Conservation (phyloP, 768 basidiomycete species). For the Psilocybe tampanensis region DNA sequence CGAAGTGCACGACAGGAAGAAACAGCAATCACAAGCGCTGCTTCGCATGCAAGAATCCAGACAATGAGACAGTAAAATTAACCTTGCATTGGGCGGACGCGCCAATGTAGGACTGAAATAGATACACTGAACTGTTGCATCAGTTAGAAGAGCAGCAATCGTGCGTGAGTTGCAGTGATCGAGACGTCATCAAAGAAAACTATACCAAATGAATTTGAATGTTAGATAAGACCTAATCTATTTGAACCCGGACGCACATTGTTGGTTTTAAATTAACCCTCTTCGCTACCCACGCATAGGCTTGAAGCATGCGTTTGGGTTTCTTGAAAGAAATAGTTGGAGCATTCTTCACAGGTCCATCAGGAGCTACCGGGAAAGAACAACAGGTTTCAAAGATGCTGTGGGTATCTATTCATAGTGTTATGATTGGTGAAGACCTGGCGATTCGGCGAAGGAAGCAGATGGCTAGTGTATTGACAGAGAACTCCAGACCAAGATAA, state of each 20-base stretch:
- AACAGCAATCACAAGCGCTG: background rate
- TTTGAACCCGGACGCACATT: background rate
- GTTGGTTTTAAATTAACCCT: background rate
- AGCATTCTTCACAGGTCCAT: background rate
- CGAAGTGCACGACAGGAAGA: background rate
- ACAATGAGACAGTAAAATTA: background rate
- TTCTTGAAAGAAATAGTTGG: background rate
- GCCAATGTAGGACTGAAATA: background rate
- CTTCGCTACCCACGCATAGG: background rate
- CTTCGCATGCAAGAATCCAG: background rate
- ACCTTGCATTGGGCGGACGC: background rate
- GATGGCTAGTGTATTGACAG: no score
- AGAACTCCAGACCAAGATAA: no score
- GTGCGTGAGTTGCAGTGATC: background rate
- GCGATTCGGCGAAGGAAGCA: no score
- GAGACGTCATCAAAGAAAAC: background rate
- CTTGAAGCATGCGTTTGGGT: background rate
- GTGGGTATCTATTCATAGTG: no score
- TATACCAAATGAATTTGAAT: background rate
- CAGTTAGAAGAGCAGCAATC: background rate
- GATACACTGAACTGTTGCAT: background rate
- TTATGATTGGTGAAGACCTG: background rate
- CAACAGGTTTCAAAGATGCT: background rate
- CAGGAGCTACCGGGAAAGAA: background rate
- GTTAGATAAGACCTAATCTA: background rate